Base-by-base conservation (phyloP, 495 filamentous ascomycete genomes). In the Penicillium antarcticum region DNA sequence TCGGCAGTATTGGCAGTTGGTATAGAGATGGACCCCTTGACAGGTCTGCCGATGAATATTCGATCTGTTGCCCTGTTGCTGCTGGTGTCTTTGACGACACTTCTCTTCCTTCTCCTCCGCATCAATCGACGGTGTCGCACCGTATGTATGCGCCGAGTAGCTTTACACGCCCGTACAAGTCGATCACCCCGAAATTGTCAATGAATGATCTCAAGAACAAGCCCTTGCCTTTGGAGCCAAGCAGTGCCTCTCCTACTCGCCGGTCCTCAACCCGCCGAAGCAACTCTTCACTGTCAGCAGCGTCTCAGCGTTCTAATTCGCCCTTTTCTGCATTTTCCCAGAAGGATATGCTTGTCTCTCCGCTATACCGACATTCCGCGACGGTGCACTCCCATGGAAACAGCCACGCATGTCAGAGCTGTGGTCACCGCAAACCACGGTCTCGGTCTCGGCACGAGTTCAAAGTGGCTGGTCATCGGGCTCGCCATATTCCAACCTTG, bases 191-290 rank as follows among this genome's bases (percentile, higher is more conserved):
- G 49, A 51, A 57, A 12, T 46, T 47, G 0, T 63, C 66, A 1
- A 44, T 60, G 49, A 50, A 58, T 11, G 57, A 71, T 19, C 21
- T 65, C 18, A 70, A 65, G 42, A 74, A 78, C 17, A 79, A 78
- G 38, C 73, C 76, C n/a, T 58, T 79, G n/a, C 76, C 77, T 5
- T 65, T 64, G 16, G 73, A 72, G 14, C 76, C 77, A 23, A 56
- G 72, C 48, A 60, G 62, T 5, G 69, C 74, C 9, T 55, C 71
- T 3, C 55, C 57, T 3, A 45, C 71, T n/a, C 61, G 64, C 21
- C 60, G 52, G 2, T 23, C 21, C 5, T 23, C 21, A 3, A 45
- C 71, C 12, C 61, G 64, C 23, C 60, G 53, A 23, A 51, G 51
- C 19, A 21, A 42, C 18, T 39, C 34, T 23, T 32, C 47, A 21